A percentile compares a stretch with the other conserved stretches of the same genome.
phyloP scores from a whole-genome alignment of 169 alveolate genomes.

The Plasmodium gonderi region DNA sequence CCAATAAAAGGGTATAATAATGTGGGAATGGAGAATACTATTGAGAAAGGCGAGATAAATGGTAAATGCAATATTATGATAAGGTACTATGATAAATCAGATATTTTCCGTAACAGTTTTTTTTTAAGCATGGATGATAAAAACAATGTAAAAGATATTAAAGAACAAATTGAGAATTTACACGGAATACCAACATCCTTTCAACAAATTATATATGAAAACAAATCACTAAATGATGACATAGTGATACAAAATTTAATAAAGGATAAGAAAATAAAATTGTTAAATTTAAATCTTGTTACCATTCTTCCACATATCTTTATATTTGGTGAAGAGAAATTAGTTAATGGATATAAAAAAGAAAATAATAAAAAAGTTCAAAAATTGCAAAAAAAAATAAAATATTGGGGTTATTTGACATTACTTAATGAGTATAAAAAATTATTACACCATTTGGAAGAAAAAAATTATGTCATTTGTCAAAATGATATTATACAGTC shows the following conservation, averaged over 20 bases:
- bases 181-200: slow-evolving; percentile 54
- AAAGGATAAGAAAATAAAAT: slow-evolving; percentile 32
- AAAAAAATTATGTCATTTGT: slow-evolving; percentile 13
- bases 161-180: slow-evolving; percentile 26
- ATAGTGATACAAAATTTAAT: slow-evolving; percentile 13
- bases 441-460: slow-evolving; percentile 16
- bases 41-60: too few relatives aligned
- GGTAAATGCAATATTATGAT: slow-evolving; percentile 22
- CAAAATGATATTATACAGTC: slow-evolving; percentile 32
- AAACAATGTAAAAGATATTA: slow-evolving; percentile 11
- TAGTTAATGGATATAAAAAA: neutral
- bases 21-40: neutral
- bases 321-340: slow-evolving; percentile 9
- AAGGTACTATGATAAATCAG: slow-evolving; percentile 35
- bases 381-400: slow-evolving; percentile 22
- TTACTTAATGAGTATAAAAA: slow-evolving; percentile 53
- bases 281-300: slow-evolving; percentile 36
- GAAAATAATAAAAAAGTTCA: slow-evolving; percentile 16
- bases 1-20: neutral
- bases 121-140: slow-evolving; percentile 17
- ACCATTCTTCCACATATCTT: slow-evolving; percentile 41
- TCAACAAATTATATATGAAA: slow-evolving; percentile 48
- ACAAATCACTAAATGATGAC: slow-evolving; percentile 9
- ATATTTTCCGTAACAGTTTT: slow-evolving; percentile 19
- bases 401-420: slow-evolving; percentile 26